A percentile compares a stretch with the other conserved stretches of the same genome.
These are phyloP conservation scores for Globisporangium rhizosaccharum DNA, from an alignment of 352 stramenopile species.

Conservation along the genomic window DNA sequence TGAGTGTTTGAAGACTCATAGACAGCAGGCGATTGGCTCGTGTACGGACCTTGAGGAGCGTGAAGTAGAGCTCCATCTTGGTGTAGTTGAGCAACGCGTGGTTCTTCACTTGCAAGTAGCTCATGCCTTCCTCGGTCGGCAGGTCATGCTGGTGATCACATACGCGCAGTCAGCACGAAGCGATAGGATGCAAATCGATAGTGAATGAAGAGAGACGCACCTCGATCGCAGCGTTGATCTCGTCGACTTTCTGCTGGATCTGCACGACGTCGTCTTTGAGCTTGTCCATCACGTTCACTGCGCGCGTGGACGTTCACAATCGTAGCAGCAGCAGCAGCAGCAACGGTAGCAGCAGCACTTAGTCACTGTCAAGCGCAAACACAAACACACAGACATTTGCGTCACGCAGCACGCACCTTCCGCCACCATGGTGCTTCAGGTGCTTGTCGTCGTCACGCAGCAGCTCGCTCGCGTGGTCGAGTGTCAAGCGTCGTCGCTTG, in stretches of 20 bases:
- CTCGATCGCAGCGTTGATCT: slow-evolving; percentile 35
- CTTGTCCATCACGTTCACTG: slow-evolving; percentile 45
- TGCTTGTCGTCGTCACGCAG: not conserved
- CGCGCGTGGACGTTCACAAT: not conserved
- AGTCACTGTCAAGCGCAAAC: too few relatives aligned
- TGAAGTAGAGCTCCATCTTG: slow-evolving; percentile 85
- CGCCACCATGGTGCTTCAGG: slow-evolving; percentile 21
- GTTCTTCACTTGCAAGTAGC: slow-evolving; percentile 86
- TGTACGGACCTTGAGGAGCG: slow-evolving; percentile 57
- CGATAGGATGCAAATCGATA: not conserved
- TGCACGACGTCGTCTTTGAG: slow-evolving; percentile 50
- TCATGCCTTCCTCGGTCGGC: slow-evolving; percentile 58
- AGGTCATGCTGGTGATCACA: slow-evolving; percentile 39
- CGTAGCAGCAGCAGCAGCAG: not conserved
- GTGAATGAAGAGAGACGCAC: slow-evolving; percentile 16
- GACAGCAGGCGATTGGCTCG: not conserved
- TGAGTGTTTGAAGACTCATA: not conserved
- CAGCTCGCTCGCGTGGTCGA: not conserved
- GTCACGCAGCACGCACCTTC: slow-evolving; percentile 25
- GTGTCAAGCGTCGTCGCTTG: not conserved
- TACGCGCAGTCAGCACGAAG: not conserved
- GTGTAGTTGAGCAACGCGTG: slow-evolving; percentile 82
- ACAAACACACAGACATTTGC: not conserved
- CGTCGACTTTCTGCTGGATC: slow-evolving; percentile 49
- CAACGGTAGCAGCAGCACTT: not conserved